phyloP scores from a whole-genome alignment of 2,329 filamentous ascomycete genomes.

The Ambrosiella cleistominuta region DNA sequence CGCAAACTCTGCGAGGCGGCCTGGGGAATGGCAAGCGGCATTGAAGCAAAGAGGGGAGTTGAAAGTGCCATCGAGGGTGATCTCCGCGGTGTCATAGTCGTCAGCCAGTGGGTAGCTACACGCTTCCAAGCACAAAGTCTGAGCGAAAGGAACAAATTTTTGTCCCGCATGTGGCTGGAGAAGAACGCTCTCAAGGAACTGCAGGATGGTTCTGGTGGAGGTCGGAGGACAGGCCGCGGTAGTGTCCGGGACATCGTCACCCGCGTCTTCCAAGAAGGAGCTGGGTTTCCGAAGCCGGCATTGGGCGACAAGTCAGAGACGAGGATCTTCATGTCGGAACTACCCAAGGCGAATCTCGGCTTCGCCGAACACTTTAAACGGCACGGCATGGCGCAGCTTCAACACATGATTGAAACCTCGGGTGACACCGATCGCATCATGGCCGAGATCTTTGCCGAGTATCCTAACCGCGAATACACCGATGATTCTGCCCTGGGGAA shows the following conservation, averaged over 20 bases:
- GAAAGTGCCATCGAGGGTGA: slow-evolving; percentile 55
- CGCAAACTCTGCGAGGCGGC: slow-evolving; percentile 67
- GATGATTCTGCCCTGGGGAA: slow-evolving; percentile 85
- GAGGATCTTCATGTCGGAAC: slow-evolving; percentile 28
- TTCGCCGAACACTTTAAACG: slow-evolving; percentile 59
- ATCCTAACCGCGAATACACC: slow-evolving; percentile 76
- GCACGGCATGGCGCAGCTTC: slow-evolving; percentile 50
- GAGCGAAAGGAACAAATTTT: slow-evolving; percentile 22
- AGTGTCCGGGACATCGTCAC: slow-evolving; percentile 57
- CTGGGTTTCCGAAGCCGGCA: slow-evolving; percentile 51
- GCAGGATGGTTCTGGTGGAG: slow-evolving; percentile 51
- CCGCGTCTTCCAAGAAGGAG: slow-evolving; percentile 63
- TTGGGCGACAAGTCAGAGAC: slow-evolving; percentile 17
- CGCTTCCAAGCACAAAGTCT: slow-evolving; percentile 38
- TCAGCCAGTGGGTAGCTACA: slow-evolving; percentile 70
- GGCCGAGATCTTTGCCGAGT: slow-evolving; percentile 69
- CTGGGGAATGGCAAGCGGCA: slow-evolving; percentile 61
- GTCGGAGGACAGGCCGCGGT: slow-evolving; percentile 54
- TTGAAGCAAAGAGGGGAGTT: slow-evolving; percentile 49
- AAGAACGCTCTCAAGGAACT: slow-evolving; percentile 51
- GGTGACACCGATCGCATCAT: slow-evolving; percentile 65
- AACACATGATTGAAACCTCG: slow-evolving; percentile 61
- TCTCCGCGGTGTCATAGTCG: slow-evolving; percentile 67
- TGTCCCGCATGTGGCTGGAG: slow-evolving; percentile 66
- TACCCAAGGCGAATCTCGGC: slow-evolving; percentile 43